Percentiles rank a stretch among this genome's conserved stretches.
These are phyloP conservation scores for Penicillium brasilianum DNA, from an alignment of 2,329 filamentous ascomycete genomes.

Conservation along the genomic window DNA sequence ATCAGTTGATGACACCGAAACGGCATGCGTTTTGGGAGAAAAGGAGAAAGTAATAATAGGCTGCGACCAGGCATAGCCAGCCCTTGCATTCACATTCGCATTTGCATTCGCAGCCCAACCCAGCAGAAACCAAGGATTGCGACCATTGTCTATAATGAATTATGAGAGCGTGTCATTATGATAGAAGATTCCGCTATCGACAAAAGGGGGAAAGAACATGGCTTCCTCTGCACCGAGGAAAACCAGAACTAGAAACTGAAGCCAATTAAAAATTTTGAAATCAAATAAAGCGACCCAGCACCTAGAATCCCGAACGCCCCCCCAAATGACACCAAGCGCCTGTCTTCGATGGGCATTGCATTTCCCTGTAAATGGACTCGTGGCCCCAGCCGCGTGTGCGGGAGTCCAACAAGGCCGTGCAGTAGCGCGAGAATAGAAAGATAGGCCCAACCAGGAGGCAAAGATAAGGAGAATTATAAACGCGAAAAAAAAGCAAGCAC, in stretches of 20 bases:
- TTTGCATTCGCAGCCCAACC: constrained; percentile 13
- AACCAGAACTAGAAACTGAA: constrained; percentile 6
- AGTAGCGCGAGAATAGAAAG: constrained; percentile 2
- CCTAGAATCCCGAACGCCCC: not conserved
- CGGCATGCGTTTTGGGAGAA: not conserved
- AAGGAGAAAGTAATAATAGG: not conserved
- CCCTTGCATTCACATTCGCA: constrained; percentile 1
- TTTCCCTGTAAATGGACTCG: constrained; percentile 1
- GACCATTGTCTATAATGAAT: constrained; percentile 21
- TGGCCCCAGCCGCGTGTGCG: constrained; percentile 5
- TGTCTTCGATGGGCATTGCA: constrained; percentile 6
- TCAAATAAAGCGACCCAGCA: not conserved
- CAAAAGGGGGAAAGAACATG: not conserved
- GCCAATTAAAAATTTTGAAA: not conserved
- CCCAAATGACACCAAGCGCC: constrained; percentile 22
- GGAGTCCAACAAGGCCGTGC: not conserved
- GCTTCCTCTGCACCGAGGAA: constrained; percentile 4
- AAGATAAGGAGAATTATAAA: constrained; percentile 15
- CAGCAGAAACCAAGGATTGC: not conserved
- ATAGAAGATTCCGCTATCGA: constrained; percentile 8
- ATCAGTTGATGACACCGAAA: not conserved
- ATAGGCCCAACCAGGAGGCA: constrained; percentile 10
- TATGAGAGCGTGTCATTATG: constrained; percentile 22
- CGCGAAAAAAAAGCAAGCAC: constrained; percentile 17
- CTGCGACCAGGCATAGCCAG: not conserved